Conservation (phyloP, 1,284 basidiomycete species). For the Melanopsichium pennsylvanicum region DNA sequence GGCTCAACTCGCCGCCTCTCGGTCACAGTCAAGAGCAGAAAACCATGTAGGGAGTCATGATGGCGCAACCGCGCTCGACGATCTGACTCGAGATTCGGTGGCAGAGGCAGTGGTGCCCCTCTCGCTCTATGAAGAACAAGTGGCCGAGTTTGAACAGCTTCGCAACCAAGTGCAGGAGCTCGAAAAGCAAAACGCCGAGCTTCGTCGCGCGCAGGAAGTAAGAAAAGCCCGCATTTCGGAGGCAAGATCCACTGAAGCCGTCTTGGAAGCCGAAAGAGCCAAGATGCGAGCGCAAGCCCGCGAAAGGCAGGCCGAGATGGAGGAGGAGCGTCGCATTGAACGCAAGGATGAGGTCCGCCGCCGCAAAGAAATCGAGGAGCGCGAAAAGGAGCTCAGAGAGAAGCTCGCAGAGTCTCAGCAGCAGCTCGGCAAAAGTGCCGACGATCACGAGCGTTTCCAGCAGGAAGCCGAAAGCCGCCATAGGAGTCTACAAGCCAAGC, state of each 20-base stretch:
- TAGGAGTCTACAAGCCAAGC: conserved; percentile 37
- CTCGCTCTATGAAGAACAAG: conserved; percentile 64
- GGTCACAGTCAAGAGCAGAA: conserved; percentile 38
- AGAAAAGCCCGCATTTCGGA: conserved; percentile 35
- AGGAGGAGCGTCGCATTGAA: conserved; percentile 53
- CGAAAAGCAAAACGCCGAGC: conserved; percentile 44
- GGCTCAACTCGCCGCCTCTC: conserved; percentile 30
- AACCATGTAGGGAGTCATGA: conserved; percentile 20
- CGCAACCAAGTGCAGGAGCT: conserved; percentile 54
- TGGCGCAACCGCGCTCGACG: conserved; percentile 5
- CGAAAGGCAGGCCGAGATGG: conserved; percentile 69
- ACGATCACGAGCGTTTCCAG: conserved; percentile 68
- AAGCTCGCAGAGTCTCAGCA: conserved; percentile 54
- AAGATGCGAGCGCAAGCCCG: conserved; percentile 71
- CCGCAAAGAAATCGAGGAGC: conserved; percentile 48
- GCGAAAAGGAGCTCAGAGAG: conserved; percentile 36
- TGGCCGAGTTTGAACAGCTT: conserved; percentile 62
- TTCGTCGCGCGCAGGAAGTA: conserved; percentile 40
- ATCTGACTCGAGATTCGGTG: conserved; percentile 38
- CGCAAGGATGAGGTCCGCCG: conserved; percentile 56
- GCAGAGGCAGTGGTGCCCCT: conserved; percentile 49
- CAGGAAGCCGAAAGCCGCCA: conserved; percentile 63
- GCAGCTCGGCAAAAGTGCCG: conserved; percentile 68
- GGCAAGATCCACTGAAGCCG: conserved; percentile 30
- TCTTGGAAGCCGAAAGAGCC: conserved; percentile 66